Base-by-base conservation (phyloP, 2,329 filamentous ascomycete genomes). In the Cephalotrichum gorgonifer region DNA sequence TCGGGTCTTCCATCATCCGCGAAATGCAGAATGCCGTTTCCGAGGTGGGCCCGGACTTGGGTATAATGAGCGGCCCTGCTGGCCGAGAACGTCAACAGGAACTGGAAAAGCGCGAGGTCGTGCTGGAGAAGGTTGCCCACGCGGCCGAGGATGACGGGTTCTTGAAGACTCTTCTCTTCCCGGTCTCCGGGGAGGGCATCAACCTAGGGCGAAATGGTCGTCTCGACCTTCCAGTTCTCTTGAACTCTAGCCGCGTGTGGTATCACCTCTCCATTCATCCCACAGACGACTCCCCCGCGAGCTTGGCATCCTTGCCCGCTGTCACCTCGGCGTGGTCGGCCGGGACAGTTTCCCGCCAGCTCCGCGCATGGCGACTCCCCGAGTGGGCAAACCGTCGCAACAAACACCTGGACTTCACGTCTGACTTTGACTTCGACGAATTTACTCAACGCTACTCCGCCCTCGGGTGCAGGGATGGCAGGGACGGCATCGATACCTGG, bases 321-420 rank as follows among this genome's bases (percentile, higher is more conserved):
- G 75, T 83, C 31, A 86, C 81, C n/a, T 86, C 87, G 2, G 81
- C 86, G 1, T 98, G 93, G 93, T 95, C 91, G 44, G 93, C 93
- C 1, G 89, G 88, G 23, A 83, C 86, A 2, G 86, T 98, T 1
- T 98, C 93, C 2, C 84, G 89, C 51, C 93, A 98, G 64, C 78
- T 98, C 17, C 86, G 93, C 17, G 80, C 89, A 3, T 98, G 93
- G 91, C 81, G 93, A 58, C 73, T 98, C 15, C 86, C 93, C 0
- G 93, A 98, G 64, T 98, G 93, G 93, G 88, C 90, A 1, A 98
- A 97, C 62, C 83, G 91, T 50, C 81, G 93, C 45, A 94, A 90
- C 63, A 88, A 88, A 62, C 82, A 85, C 58, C 79, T 97, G 2
- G 93, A 98, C 62, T 98, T 95, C 65, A 98, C 93, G 0, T 88